phyloP scores from a whole-genome alignment of 2,329 filamentous ascomycete genomes.

The Hymenoscyphus fructigenus region DNA sequence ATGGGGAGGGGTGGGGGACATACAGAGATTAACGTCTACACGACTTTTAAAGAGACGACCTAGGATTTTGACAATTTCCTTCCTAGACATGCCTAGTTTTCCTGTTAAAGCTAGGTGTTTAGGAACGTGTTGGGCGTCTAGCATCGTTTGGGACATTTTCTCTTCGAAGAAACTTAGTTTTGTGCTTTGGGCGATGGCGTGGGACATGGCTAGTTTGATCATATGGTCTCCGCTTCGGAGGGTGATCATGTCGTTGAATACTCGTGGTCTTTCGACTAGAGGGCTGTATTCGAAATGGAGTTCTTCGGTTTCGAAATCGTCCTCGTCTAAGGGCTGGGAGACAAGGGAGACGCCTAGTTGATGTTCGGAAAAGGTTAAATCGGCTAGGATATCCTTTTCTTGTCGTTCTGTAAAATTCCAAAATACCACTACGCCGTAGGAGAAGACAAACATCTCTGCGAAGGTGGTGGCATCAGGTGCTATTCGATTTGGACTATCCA shows the following conservation, averaged over 20 bases:
- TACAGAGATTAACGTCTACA: constrained; percentile 97
- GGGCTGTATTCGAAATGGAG: constrained; percentile 98
- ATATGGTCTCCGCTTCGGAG: constrained; percentile 93
- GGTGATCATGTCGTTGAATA: constrained; percentile 99
- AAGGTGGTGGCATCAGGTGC: constrained; percentile 73
- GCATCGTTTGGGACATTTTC: constrained; percentile 91
- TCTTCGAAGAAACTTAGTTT: constrained; percentile 97
- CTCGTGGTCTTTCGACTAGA: constrained; percentile 79
- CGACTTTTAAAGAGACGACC: constrained; percentile 89
- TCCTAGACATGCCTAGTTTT: constrained; percentile 84
- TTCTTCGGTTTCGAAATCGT: constrained; percentile 95
- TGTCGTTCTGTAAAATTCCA: constrained; percentile 98
- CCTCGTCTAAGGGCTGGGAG: constrained; percentile 76
- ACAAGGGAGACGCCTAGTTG: constrained; percentile 67
- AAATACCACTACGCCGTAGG: constrained; percentile 95
- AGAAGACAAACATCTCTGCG: constrained; percentile 96
- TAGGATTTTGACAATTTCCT: constrained; percentile 89
- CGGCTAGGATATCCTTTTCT: constrained; percentile 93
- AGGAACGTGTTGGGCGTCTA: constrained; percentile 87
- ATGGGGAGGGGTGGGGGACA: constrained; percentile 40
- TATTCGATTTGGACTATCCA: constrained; percentile 56
- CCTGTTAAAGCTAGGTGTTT: constrained; percentile 86
- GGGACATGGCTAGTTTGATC: constrained; percentile 97
- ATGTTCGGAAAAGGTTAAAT: constrained; percentile 82
- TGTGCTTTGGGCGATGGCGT: constrained; percentile 95